A percentile compares a stretch with the other conserved stretches of the same genome.
Evolutionary conservation across 805 yeast species (phyloP).

Genomic region (Tetrapisispora fleetii): DNA sequence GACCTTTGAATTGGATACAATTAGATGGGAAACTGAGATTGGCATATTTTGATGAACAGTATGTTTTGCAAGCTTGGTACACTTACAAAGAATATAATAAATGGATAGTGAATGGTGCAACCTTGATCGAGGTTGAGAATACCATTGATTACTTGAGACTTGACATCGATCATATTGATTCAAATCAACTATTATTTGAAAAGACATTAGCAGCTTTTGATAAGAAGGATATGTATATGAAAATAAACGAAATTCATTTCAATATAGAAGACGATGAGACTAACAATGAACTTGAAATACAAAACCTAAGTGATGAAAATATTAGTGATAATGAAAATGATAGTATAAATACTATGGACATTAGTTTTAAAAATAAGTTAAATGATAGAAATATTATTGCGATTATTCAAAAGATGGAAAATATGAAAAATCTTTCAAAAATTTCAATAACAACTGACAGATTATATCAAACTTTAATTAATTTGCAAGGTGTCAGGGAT

Average conservation of each 20-base stretch:
- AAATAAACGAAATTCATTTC: conserved; percentile 10
- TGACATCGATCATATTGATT: conserved; percentile 10
- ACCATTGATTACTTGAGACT: conserved; percentile 10
- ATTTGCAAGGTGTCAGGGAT: conserved; percentile 25
- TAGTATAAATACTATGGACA: neutral
- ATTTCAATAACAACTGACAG: conserved; percentile 13
- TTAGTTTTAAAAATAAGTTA: conserved; percentile 3
- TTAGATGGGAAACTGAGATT: conserved; percentile 13
- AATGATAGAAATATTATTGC: conserved; percentile 5
- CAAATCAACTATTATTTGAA: conserved; percentile 1
- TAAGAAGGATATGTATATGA: conserved; percentile 6
- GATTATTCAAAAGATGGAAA: conserved; percentile 11
- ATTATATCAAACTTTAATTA: conserved; percentile 19
- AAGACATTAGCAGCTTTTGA: conserved; percentile 5
- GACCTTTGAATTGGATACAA: conserved; percentile 18
- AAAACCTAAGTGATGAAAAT: conserved; percentile 5
- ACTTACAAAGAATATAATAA: conserved; percentile 16
- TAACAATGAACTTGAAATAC: neutral
- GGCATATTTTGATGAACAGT: conserved; percentile 16
- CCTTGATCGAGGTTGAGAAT: conserved; percentile 3
- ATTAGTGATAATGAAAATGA: neutral
- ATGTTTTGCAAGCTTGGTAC: conserved; percentile 24
- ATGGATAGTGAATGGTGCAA: conserved; percentile 13
- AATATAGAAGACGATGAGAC: conserved; percentile 8
- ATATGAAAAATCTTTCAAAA: conserved; percentile 15